Base-by-base conservation (phyloP, 2,329 filamentous ascomycete genomes). In the Magnaporthiopsis incrustans region DNA sequence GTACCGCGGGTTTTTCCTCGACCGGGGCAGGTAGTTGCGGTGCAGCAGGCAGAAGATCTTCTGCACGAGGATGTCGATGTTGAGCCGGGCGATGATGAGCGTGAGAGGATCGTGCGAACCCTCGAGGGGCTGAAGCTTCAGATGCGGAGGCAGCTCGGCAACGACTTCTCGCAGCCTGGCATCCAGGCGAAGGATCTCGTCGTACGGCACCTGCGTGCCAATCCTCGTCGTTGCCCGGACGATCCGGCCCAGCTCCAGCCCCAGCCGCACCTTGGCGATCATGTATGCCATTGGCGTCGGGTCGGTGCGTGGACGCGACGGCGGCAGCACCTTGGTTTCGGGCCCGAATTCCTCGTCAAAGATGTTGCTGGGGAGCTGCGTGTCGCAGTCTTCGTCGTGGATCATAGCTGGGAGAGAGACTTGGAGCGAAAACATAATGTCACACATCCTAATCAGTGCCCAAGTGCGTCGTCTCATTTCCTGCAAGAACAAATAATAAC, bases 21-120 rank as follows among this genome's bases (percentile, higher is more conserved):
- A 90, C 65, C 88, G 85, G n/a, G 85, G 81, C 65, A 97, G 83
- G 73, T 95, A 97, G 67, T 92, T 92, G 62, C 92, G 85, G 74
- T 99, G 95, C 56, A 99, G 83, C 27, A 97, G 85, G 70, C 92
- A 96, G 70, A 96, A 83, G 25, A 92, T 90, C 77, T 96, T 97
- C 67, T 96, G 87, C 72, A 92, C 96, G 6, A 97, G 78, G 61
- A 95, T 88, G 67, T 95, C 91, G 38, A 97, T 79, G 64, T 89
- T 90, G 73, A 92, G 93, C 33, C 93, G 87, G 62, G 93, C 89
- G 78, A 96, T 89, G 65, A 97, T 88, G 66, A 95, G 84, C 32
- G 91, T 90, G 74, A 95, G 87, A 25, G 96, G 88, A 70, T 97
- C 93, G 60, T 87, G 82, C 5, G 85, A 88, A 64, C 91, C 89